A percentile compares a stretch with the other conserved stretches of the same genome.
Conservation (phyloP, 441 rosid genomes). For the Pelargonium citronellum region DNA sequence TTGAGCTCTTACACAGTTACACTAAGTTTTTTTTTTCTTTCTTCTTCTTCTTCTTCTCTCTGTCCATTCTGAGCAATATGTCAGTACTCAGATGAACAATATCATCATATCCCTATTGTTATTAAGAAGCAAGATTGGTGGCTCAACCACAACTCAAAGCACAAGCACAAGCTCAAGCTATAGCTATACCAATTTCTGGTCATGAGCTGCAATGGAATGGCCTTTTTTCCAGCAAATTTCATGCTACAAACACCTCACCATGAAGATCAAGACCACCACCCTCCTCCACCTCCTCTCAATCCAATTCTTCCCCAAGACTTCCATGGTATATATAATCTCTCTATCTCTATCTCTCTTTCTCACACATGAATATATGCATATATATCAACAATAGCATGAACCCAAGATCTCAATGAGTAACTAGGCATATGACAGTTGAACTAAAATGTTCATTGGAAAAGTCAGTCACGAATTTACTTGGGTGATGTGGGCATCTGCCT, state of each 20-base stretch:
- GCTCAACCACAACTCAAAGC: neutral
- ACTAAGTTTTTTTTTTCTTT: neutral
- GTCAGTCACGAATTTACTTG: no score
- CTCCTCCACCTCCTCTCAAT: constrained; percentile 34
- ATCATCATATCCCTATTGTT: neutral
- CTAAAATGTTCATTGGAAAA: no score
- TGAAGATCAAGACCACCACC: constrained; percentile 29
- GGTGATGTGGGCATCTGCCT: no score
- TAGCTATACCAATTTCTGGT: neutral
- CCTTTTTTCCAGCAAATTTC: constrained; percentile 77
- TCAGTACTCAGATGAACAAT: neutral
- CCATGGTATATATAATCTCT: constrained; percentile 43
- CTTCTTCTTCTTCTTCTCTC: neutral
- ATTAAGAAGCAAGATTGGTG: neutral
- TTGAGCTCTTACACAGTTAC: neutral
- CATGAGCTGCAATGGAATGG: constrained; percentile 78
- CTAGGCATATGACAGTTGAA: no score
- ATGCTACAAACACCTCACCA: constrained; percentile 70
- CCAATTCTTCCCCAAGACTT: constrained; percentile 71
- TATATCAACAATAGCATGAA: no score
- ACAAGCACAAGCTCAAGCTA: neutral
- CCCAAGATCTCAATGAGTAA: no score
- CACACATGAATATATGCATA: neutral
- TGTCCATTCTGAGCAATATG: neutral
- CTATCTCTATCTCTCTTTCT: constrained; percentile 10